Base-by-base conservation (phyloP, 176 grass and related monocot species). In the Juncus effusus region DNA sequence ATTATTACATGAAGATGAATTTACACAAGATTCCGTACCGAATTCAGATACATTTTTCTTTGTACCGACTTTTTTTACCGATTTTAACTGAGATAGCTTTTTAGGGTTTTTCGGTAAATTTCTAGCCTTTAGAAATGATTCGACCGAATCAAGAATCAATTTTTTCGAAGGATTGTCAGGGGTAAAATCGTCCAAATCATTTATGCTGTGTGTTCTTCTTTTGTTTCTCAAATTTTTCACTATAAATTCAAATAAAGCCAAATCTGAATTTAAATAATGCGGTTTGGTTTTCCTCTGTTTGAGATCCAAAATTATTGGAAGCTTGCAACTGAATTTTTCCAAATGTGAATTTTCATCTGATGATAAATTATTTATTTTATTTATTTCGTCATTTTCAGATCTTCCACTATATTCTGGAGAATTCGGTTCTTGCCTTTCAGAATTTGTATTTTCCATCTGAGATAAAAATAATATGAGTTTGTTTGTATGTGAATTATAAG, bases 191-290 rank as follows among this genome's bases (percentile, higher is more conserved):
- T 79, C 90, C 7, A 89, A 77, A 89, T 95, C 82, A 42, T 45
- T 79, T 9, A 78, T 63, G n/a, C 69, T 68, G 42, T 83, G 82
- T 36, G 82, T 81, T 85, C 78, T 82, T 82, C 77, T 81, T 16
- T 72, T 82, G 51, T 86, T 59, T 62, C 77, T 86, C 62, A 95
- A 72, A 47, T 74, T 82, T 81, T 81, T 86, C 54, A 83, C 69
- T 8, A 95, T 78, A 39, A 86, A 64, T 63, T 86, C 79, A 73
- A 89, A 61, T 10, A 82, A 73, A 83, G 79, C 85, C 76, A 81
- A 40, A 55, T 95, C 85, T 0, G 77, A 69, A 11, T 83, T 83
- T 42, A 83, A 70, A 10, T 57, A 16, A 37, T 70, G 41, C 38
- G 53, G 59, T 52, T 0, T 70, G 56, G 59, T 13, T 70, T 65